Evolutionary conservation across 495 filamentous ascomycete genomes (phyloP).

Genomic region (Talaromyces adpressus): DNA sequence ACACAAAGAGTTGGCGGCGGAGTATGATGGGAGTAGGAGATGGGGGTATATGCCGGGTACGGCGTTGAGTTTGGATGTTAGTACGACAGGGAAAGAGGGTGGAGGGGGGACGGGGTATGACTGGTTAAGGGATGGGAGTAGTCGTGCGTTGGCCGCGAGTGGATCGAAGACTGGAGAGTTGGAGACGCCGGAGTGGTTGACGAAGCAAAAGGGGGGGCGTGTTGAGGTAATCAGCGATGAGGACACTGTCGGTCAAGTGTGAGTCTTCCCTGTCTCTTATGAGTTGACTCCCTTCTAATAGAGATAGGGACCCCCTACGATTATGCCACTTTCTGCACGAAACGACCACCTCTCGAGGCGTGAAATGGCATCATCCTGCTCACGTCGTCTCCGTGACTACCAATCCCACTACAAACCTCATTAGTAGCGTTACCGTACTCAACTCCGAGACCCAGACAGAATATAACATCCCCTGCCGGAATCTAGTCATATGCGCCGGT

Average conservation of each 20-base stretch:
- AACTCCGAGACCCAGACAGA: slow-evolving; percentile 17
- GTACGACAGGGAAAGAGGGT: slow-evolving; percentile 11
- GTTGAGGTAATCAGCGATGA: slow-evolving; percentile 58
- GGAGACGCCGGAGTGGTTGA: slow-evolving; percentile 51
- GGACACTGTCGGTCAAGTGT: slow-evolving; percentile 60
- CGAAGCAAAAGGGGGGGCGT: slow-evolving; percentile 35
- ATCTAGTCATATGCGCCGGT: slow-evolving; percentile 60
- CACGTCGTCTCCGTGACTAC: slow-evolving; percentile 44
- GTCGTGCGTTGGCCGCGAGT: slow-evolving; percentile 52
- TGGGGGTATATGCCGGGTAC: slow-evolving; percentile 67
- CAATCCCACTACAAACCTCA: slow-evolving; percentile 35
- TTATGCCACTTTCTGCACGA: slow-evolving; percentile 59
- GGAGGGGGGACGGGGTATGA: slow-evolving; percentile 36
- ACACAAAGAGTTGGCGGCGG: slow-evolving; percentile 55
- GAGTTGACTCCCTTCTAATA: neutral
- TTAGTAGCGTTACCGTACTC: slow-evolving; percentile 43
- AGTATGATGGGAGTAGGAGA: slow-evolving; percentile 48
- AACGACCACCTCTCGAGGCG: slow-evolving; percentile 49
- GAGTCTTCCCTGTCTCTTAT: slow-evolving; percentile 10
- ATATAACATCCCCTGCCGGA: slow-evolving; percentile 36
- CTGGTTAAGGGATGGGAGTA: slow-evolving; percentile 57
- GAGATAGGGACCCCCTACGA: slow-evolving; percentile 46
- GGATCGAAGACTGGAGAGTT: slow-evolving; percentile 11
- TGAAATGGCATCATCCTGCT: slow-evolving; percentile 59
- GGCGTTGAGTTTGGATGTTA: slow-evolving; percentile 45